These are phyloP conservation scores for Apiospora sp. DNA, from an alignment of 2,329 filamentous ascomycete genomes.

Conservation along the genomic window DNA sequence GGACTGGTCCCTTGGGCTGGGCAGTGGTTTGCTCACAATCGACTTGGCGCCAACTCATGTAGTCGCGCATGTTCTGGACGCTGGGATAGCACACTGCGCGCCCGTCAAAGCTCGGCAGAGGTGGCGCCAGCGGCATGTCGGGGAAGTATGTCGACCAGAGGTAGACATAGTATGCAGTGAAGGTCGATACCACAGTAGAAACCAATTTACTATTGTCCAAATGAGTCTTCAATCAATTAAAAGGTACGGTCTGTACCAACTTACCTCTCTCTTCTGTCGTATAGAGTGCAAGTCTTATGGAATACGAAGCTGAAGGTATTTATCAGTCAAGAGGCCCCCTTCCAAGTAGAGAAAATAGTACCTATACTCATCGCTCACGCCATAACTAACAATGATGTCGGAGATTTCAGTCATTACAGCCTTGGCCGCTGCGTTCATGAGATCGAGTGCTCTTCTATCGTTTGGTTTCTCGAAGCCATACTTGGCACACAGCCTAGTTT, in stretches of 20 bases:
- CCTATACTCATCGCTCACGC: constrained; percentile 94
- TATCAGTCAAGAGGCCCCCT: not conserved
- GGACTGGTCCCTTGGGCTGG: not conserved
- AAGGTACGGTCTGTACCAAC: constrained; percentile 31
- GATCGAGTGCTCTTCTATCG: constrained; percentile 82
- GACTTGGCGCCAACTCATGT: constrained; percentile 95
- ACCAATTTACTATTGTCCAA: constrained; percentile 75
- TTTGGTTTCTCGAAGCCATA: constrained; percentile 93
- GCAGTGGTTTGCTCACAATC: constrained; percentile 73
- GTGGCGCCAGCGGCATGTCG: constrained; percentile 71
- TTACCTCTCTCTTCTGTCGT: constrained; percentile 84
- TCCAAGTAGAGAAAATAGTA: constrained; percentile 41
- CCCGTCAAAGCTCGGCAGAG: constrained; percentile 91
- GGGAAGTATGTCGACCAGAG: constrained; percentile 82
- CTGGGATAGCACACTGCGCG: constrained; percentile 90
- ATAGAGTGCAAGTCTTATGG: constrained; percentile 81
- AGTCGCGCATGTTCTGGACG: constrained; percentile 84
- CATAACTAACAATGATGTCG: constrained; percentile 88
- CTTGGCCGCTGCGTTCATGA: constrained; percentile 94
- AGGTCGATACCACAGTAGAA: constrained; percentile 89
- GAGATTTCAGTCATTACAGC: constrained; percentile 84
- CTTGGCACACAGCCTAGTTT: constrained; percentile 63
- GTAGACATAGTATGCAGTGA: constrained; percentile 89
- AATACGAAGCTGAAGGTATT: constrained; percentile 76
- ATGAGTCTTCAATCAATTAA: not conserved